Base-by-base conservation (phyloP, 2,329 filamentous ascomycete genomes). In the Lojkania enalia region DNA sequence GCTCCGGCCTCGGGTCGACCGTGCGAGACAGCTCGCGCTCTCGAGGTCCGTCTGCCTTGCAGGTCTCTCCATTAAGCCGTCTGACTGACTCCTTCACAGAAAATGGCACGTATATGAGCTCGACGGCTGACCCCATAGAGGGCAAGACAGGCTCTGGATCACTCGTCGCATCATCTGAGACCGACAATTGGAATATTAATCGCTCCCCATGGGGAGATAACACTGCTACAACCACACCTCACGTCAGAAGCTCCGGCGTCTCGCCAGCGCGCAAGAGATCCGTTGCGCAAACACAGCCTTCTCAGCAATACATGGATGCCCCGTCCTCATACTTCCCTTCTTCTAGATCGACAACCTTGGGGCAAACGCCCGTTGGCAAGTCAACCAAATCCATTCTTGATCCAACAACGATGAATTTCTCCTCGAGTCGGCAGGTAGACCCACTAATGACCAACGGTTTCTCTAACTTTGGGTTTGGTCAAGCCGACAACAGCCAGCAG, bases 101-200 rank as follows among this genome's bases (percentile, higher is more conserved):
- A 37, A 65, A 57, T 35, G 54, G 55, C 39, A 52, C 58, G 27
- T 58, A 61, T 30, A 50, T 57, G 9, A 49, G 56, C 30, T 49
- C 58, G 4, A 39, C 52, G 12, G 38, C 51, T 21, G 70, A 71
- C 15, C 57, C 63, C 20, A 52, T 76, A 29, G 78, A 81, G 54
- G 77, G 74, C 42, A 82, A 85, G 60, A 84, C 82, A 3, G 87
- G 86, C 37, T 88, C 86, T 4, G 79, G 83, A 49, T 86, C 85
- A 46, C 74, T 90, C 29, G 77, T 87, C 48, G 77, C 82, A 33
- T 81, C 83, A 31, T 87, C 86, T 7, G 85, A 89, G 60, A 80
- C 81, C 14, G 85, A 88, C 55, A 74, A 77, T 35, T 88, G 85
- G 83, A 70, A 69, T 39, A 74, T 74, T 35, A 71, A 75, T 39